A percentile compares a stretch with the other conserved stretches of the same genome.
These are phyloP conservation scores for Trichoderma sp. DNA, from an alignment of 2,329 filamentous ascomycete genomes.

Conservation along the genomic window DNA sequence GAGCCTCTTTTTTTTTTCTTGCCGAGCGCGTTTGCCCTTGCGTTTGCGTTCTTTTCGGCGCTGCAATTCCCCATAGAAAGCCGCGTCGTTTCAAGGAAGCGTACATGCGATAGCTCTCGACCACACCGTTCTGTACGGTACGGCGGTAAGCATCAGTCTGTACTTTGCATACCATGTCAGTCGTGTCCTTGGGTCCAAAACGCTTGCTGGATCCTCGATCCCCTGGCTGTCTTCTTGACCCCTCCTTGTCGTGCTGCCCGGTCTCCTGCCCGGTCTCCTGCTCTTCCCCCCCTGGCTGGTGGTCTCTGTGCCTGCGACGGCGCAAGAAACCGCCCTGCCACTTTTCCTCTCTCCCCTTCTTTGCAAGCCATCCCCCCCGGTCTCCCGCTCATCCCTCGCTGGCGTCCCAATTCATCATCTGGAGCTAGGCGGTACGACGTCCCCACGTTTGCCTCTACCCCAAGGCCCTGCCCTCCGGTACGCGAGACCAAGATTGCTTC, in stretches of 20 bases:
- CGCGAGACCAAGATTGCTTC: slow-evolving; percentile 35
- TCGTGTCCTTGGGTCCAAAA: slow-evolving; percentile 31
- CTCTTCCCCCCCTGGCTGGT: slow-evolving; percentile 19
- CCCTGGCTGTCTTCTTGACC: slow-evolving; percentile 32
- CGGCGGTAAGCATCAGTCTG: slow-evolving; percentile 21
- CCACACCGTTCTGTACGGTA: slow-evolving; percentile 18
- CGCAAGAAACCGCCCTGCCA: slow-evolving; percentile 19
- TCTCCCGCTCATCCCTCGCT: slow-evolving; percentile 21
- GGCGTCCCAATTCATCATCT: slow-evolving; percentile 18
- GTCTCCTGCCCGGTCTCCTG: slow-evolving; percentile 15
- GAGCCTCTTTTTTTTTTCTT: background rate
- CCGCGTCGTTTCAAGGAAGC: background rate
- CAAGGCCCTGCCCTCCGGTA: slow-evolving; percentile 28
- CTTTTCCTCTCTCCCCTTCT: slow-evolving; percentile 17
- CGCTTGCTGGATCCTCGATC: slow-evolving; percentile 31
- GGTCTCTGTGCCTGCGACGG: slow-evolving; percentile 19
- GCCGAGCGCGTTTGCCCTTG: background rate
- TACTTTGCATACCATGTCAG: slow-evolving; percentile 34
- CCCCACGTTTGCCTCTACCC: slow-evolving; percentile 27
- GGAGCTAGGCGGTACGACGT: slow-evolving; percentile 32
- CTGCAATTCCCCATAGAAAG: background rate
- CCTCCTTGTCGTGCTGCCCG: slow-evolving; percentile 22
- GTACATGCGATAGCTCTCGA: slow-evolving; percentile 6
- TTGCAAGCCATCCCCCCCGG: slow-evolving; percentile 13
- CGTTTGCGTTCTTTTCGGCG: background rate